Evolutionary conservation across 306 rosid species (phyloP).

Genomic region (Glycyrrhiza uralensis): DNA sequence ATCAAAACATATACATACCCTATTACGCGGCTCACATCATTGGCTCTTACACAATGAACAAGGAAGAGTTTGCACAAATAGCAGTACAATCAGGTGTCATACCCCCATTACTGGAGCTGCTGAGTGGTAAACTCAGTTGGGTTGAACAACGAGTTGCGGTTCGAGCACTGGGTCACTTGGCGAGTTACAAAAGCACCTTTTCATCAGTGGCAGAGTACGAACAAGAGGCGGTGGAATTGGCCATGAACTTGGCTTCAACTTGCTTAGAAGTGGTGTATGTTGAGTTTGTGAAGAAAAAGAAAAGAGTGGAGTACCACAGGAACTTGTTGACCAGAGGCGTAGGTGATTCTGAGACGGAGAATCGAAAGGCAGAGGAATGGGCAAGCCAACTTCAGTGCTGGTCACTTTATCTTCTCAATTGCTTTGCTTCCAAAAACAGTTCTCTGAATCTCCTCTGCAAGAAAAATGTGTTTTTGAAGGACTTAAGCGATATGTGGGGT

Average conservation of each 20-base stretch:
- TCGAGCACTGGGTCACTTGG: constrained; percentile 76
- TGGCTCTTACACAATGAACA: constrained; percentile 82
- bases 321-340: constrained; percentile 72
- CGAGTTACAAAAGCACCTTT: constrained; percentile 61
- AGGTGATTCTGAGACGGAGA: constrained; percentile 69
- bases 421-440: constrained; percentile 71
- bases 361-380: constrained; percentile 81
- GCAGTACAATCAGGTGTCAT: constrained; percentile 68
- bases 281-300: constrained; percentile 37
- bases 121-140: constrained; percentile 65
- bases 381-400: constrained; percentile 76
- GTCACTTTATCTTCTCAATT: constrained; percentile 65
- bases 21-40: constrained; percentile 84
- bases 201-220: constrained; percentile 41
- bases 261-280: constrained; percentile 50
- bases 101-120: constrained; percentile 59
- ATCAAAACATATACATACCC: constrained; percentile 74
- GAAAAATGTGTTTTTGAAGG: constrained; percentile 43
- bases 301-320: constrained; percentile 51
- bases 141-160: constrained; percentile 75
- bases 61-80: constrained; percentile 51
- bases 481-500: constrained; percentile 74
- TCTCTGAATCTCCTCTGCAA: constrained; percentile 54
- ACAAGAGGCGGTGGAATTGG: constrained; percentile 44
- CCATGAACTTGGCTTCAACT: constrained; percentile 55